Base-by-base conservation (phyloP, 805 yeast species). In the Ogataea paraovalis region DNA sequence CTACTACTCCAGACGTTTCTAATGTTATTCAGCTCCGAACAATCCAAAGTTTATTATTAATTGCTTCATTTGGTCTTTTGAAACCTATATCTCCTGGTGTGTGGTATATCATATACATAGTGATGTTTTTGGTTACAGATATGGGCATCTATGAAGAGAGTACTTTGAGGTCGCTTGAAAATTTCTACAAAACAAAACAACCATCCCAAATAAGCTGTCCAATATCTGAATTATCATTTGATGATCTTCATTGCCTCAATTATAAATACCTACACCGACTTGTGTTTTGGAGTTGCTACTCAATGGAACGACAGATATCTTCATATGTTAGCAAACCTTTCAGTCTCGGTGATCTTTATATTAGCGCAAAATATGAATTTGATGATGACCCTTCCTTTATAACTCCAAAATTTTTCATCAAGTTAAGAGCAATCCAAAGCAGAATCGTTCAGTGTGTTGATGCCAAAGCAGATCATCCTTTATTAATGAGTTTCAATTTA, bases 21-120 rank as follows among this genome's bases (percentile, higher is more conserved):
- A 27, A 14, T 6, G 39, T 36, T 21, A 38, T 22, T 20, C 58
- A 58, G 45, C 57, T 74, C 19, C 74, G 70, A 45, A 59, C 70
- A 12, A 54, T 74, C 22, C 75, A 69, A 49, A 70, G 73, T 0
- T 59, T 72, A 18, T 57, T 75, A 10, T 58, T 74, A 16, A 59
- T 70, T 36, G 63, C 75, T 4, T 52, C 70, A 0, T 74, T 71
- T 55, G 68, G 76, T 8, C 64, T 67, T 12, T 66, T 75, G 75
- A 62, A 76, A 42, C 79, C 79, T 0, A 63, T 74, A 1, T 65
- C 69, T 4, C 79, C 78, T 3, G 75, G 78, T 1, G 71, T 74
- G 7, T 75, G 79, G 79, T 72, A 73, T 51, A 65, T 72, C 12
- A 57, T 73, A 32, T 74, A 77, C 3, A 59, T 67, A 8, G 78